Evolutionary conservation across 208 protist genomes (phyloP), one percentile per base, ranked within the genome.

Genomic region (Crithidia fasciculata): DNA sequence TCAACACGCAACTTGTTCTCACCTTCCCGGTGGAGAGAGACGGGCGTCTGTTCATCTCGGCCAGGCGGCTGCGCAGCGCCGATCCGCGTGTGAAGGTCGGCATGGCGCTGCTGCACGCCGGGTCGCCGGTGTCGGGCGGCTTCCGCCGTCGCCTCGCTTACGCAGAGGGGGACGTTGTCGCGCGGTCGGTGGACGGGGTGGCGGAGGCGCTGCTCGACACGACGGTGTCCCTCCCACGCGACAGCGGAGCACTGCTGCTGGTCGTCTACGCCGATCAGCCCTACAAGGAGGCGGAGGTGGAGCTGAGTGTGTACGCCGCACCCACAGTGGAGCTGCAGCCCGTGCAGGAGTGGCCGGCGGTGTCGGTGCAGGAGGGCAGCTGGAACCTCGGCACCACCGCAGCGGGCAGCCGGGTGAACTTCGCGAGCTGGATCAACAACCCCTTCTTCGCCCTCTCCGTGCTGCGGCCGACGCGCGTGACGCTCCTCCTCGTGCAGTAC

Each of bases 341-440:
- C 0, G 90, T 93, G 54, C 44, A 62, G 69, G 92, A 96, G 72
- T 97, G 94, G 92, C 57, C 84, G 58, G 82, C 76, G n/a, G 80
- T 78, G 37, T 59, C 73, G 9, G 57, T 88, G 60, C 75, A 80
- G 64, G 83, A 94, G 19, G 89, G 91, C 15, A 76, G 81, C 56
- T 97, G 94, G 92, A 78, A 91, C 58, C 85, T 95, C 18, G 94
- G 94, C 40, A 82, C 78, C 56, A 96, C 84, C 9, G 91, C 92
- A 13, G 94, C 90, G 15, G 94, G 94, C 36, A 87, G 83, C 45
- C 82, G 92, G 19, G 67, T 52, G 15, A 63, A 85, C 63, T 89
- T 76, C 79, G 72, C 84, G 4, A 95, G 80, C 71, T 97, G 92
- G 91, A 89, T 94, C 56, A 96, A 96, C 81, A 97, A 97, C 76